Base-by-base conservation (phyloP, 305 asterid species). In the Caryopteris hybrid region DNA sequence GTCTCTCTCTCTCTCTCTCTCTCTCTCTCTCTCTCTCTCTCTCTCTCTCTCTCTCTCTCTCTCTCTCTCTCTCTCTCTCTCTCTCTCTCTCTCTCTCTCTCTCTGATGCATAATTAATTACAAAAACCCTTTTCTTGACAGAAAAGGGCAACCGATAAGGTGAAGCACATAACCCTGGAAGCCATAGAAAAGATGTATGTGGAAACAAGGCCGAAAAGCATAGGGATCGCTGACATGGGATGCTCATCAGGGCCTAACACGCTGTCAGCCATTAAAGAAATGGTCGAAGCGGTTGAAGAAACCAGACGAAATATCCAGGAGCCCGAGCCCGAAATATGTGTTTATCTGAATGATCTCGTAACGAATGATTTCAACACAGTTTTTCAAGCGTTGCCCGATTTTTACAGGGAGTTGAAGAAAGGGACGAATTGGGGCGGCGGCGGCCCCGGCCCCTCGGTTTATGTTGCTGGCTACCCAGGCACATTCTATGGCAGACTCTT, bases 161-260 rank as follows among this genome's bases (percentile, higher is more conserved):
- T 70, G 27, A 77, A 78, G 47, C 90, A 78, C 83, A 73, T 88
- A 74, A 83, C 86, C 11, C 34, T 76, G 33, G 86, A 81, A 71
- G 52, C 81, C 65, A 76, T 93, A 11, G 74, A 84, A 54, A 72
- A 83, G 57, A 76, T 80, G 54, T 78, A 69, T 41, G 1, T 56
- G 16, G 78, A 76, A 21, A 70, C 79, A 12, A 64, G 29, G 61
- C 92, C 96, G 0, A 75, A 56, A 65, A 89, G 94, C 95, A 16
- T 87, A 42, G 89, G 92, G 23, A 78, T 93, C 50, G 96, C 99
- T 6, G 99, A 93, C 76, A 74, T 93, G 59, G 99, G 99, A 5
- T 93, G 99, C 56, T 88, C 99, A 5, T 86, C 95, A 0, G 99
- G 99, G 6, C 97, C 90, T 0, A 93, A 90, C 76, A 67, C 97